phyloP scores from a whole-genome alignment of 75 land plant species.

The Cunninghamia lanceolata region DNA sequence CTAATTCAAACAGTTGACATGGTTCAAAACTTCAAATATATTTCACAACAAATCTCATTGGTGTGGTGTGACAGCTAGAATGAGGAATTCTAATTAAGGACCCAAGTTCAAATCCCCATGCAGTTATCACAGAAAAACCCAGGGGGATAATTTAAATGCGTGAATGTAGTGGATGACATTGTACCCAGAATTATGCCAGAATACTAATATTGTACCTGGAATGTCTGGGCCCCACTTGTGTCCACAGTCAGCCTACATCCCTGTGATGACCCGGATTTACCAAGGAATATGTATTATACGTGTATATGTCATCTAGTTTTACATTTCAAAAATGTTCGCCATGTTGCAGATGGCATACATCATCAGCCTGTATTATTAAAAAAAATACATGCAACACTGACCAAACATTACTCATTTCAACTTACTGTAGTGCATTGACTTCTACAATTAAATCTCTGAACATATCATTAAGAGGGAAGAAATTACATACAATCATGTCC shows the following conservation, averaged over 20 bases:
- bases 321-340: background rate
- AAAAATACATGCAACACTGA: background rate
- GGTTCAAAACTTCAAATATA: background rate
- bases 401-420: background rate
- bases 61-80: no score
- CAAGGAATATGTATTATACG: background rate
- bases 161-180: no score
- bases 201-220: no score
- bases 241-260: no score
- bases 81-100: no score
- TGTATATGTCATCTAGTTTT: background rate
- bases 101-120: no score
- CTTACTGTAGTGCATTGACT: background rate
- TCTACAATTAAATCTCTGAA: background rate
- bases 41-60: no score
- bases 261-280: no score
- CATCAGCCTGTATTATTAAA: background rate
- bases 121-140: no score
- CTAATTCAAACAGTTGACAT: background rate
- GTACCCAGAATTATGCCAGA: no score
- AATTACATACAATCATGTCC: slow-evolving; percentile 78
- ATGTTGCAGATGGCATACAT: background rate
- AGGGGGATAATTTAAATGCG: no score
- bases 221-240: no score
- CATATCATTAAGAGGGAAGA: background rate